A percentile compares a stretch with the other conserved stretches of the same genome.
These are phyloP conservation scores for Hansenula sp. DNA, from an alignment of 1,139 yeast genomes.

Conservation along the genomic window DNA sequence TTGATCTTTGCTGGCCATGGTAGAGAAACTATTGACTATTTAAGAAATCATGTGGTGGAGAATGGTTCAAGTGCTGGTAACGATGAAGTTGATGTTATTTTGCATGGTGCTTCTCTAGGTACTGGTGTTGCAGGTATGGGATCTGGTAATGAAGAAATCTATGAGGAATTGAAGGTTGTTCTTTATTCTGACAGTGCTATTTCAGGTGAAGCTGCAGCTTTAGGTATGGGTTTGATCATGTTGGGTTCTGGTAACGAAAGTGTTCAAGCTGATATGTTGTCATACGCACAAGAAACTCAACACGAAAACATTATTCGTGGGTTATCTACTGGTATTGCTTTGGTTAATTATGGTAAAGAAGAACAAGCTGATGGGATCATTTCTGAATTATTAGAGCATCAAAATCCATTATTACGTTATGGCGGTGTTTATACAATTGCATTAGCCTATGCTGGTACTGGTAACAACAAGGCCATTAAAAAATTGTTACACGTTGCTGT, in stretches of 20 bases:
- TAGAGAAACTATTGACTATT: constrained; percentile 76
- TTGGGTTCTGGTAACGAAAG: constrained; percentile 82
- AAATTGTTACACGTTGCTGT: constrained; percentile 89
- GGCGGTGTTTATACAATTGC: constrained; percentile 97
- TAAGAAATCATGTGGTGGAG: constrained; percentile 70
- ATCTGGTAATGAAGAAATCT: constrained; percentile 66
- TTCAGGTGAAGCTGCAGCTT: constrained; percentile 96
- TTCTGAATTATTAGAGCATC: constrained; percentile 64
- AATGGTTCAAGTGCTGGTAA: constrained; percentile 64
- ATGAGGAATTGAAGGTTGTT: constrained; percentile 81
- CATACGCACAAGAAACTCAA: constrained; percentile 92
- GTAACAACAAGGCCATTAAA: constrained; percentile 83
- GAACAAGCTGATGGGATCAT: constrained; percentile 75
- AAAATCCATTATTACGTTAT: constrained; percentile 82
- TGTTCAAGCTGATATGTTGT: constrained; percentile 78
- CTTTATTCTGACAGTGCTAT: constrained; percentile 88
- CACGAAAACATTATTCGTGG: constrained; percentile 96
- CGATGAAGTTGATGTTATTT: constrained; percentile 77
- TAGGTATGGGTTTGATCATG: constrained; percentile 95
- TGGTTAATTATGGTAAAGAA: constrained; percentile 83
- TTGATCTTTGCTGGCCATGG: constrained; percentile 97
- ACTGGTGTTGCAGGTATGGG: constrained; percentile 98
- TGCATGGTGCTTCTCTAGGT: constrained; percentile 96
- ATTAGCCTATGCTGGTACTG: constrained; percentile 95
- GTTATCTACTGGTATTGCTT: constrained; percentile 83